These are phyloP conservation scores for Tylopilus felleus DNA, from an alignment of 768 basidiomycete species.

Conservation along the genomic window DNA sequence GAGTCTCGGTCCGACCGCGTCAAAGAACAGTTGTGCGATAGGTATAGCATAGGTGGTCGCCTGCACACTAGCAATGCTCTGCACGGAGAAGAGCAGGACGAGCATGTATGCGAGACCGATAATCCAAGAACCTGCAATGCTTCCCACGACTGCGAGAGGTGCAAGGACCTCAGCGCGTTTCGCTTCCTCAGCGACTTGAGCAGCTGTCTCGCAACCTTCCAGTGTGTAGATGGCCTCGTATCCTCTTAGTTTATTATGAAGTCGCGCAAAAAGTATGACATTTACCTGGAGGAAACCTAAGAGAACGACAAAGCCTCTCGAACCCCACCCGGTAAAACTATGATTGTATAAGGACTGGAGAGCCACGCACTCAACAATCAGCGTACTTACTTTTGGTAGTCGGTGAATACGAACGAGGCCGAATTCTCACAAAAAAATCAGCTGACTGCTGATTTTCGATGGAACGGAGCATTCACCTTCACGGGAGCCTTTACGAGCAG, in stretches of 20 bases:
- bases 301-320: slow-evolving; percentile 53
- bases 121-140: slow-evolving; percentile 55
- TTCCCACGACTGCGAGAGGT: slow-evolving; percentile 53
- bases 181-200: slow-evolving; percentile 62
- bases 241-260: neutral
- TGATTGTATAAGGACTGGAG: neutral
- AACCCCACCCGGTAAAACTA: slow-evolving; percentile 56
- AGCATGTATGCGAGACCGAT: slow-evolving; percentile 58
- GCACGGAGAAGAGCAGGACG: slow-evolving; percentile 55
- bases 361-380: neutral
- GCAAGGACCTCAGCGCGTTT: slow-evolving; percentile 53
- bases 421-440: slow-evolving; percentile 39
- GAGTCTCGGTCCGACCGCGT: slow-evolving; percentile 46
- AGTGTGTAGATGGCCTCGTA: slow-evolving; percentile 53
- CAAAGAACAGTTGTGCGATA: slow-evolving; percentile 55
- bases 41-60: slow-evolving; percentile 53
- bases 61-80: slow-evolving; percentile 48
- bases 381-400: slow-evolving; percentile 47
- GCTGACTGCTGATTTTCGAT: neutral
- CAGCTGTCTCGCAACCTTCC: slow-evolving; percentile 61
- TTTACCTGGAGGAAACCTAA: slow-evolving; percentile 45
- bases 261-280: neutral
- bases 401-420: slow-evolving; percentile 52
- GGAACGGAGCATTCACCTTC: slow-evolving; percentile 34
- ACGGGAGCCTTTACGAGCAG: slow-evolving; percentile 54